These are phyloP conservation scores for Suillus plorans DNA, from an alignment of 768 basidiomycete species.

Conservation along the genomic window DNA sequence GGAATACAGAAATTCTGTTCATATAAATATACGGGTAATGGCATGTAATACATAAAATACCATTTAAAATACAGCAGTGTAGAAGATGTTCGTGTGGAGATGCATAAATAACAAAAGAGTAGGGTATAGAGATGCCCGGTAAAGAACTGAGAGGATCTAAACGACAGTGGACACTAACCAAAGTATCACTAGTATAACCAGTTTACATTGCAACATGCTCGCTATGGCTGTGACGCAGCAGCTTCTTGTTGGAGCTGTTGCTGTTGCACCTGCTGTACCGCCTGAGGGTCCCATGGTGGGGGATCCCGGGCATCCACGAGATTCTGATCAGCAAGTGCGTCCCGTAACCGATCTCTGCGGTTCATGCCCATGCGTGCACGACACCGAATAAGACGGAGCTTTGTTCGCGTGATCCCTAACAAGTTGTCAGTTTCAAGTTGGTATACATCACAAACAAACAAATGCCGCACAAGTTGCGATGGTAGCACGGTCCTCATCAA, in stretches of 20 bases:
- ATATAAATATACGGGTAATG: neutral
- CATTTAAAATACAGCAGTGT: slow-evolving; percentile 1
- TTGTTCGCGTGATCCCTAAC: slow-evolving; percentile 82
- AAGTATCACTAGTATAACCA: neutral
- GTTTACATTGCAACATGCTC: neutral
- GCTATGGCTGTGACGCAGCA: neutral
- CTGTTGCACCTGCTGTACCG: slow-evolving; percentile 28
- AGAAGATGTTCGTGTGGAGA: neutral
- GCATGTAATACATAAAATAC: slow-evolving; percentile 3
- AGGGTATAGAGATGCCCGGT: neutral
- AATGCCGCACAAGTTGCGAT: slow-evolving; percentile 67
- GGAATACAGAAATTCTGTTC: neutral
- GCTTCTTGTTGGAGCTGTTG: slow-evolving; percentile 17
- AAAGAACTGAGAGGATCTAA: neutral
- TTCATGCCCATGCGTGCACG: slow-evolving; percentile 77
- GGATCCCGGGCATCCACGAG: slow-evolving; percentile 70
- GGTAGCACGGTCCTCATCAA: slow-evolving; percentile 79
- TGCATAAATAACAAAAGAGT: neutral
- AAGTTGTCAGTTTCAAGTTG: neutral
- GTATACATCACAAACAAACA: slow-evolving; percentile 8
- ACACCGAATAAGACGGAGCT: slow-evolving; percentile 78
- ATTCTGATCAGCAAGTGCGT: slow-evolving; percentile 79
- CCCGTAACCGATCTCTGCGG: slow-evolving; percentile 67
- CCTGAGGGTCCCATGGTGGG: slow-evolving; percentile 67
- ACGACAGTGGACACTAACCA: neutral